Conservation (phyloP, 2,329 filamentous ascomycete species). For the Onygena corvina region DNA sequence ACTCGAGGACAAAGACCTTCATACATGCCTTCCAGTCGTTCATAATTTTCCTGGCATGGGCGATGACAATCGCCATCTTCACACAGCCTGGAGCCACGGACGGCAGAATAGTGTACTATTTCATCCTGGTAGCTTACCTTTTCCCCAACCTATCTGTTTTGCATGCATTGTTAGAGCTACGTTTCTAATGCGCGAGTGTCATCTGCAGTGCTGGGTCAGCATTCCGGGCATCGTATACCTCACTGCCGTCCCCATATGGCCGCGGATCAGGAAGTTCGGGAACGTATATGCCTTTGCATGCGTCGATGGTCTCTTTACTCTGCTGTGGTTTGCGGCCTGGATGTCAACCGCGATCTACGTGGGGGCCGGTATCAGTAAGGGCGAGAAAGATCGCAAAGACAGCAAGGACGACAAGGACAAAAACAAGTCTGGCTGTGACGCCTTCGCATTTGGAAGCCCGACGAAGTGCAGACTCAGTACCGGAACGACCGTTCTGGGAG, state of each 20-base stretch:
- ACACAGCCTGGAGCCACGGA: conserved; percentile 44
- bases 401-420: conserved; percentile 27
- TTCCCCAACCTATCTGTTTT: not conserved
- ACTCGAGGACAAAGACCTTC: conserved; percentile 41
- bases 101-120: conserved; percentile 45
- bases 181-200: no score
- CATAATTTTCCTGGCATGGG: conserved; percentile 47
- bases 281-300: conserved; percentile 49
- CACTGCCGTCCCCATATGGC: conserved; percentile 49
- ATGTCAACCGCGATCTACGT: conserved; percentile 47
- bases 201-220: conserved; percentile 52
- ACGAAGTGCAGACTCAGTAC: conserved; percentile 47
- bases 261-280: conserved; percentile 45
- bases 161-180: no score
- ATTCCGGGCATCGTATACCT: conserved; percentile 49
- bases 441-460: conserved; percentile 44
- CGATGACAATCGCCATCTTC: conserved; percentile 47
- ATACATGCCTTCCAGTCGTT: conserved; percentile 44
- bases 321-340: conserved; percentile 51
- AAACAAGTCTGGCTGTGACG: conserved; percentile 39
- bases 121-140: conserved; percentile 41
- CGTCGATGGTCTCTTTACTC: conserved; percentile 42
- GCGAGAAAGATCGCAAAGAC: conserved; percentile 29
- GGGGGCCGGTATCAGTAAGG: conserved; percentile 41
- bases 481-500: conserved; percentile 44